A percentile compares a stretch with the other conserved stretches of the same genome.
These are phyloP conservation scores for Vanrija pseudolonga DNA, from an alignment of 1,284 basidiomycete species.

Conservation along the genomic window DNA sequence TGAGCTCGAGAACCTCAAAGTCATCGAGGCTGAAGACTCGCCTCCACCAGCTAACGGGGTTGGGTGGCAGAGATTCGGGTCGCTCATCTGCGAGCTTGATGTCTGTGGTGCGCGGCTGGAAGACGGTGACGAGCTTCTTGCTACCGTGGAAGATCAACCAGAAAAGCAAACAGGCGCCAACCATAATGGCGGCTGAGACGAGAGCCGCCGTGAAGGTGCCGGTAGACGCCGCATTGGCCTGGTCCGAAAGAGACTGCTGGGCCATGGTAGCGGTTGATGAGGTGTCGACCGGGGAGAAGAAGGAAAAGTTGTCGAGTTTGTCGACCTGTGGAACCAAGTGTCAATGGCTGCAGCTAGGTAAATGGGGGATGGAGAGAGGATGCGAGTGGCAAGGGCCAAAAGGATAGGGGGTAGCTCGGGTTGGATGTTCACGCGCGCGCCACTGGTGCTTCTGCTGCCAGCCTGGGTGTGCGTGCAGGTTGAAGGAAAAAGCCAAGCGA, in stretches of 20 bases:
- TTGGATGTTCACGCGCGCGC: not conserved
- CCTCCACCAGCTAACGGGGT: slow-evolving; percentile 35
- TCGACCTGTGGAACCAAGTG: too few relatives aligned
- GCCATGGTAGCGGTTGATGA: not conserved
- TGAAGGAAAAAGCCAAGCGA: not conserved
- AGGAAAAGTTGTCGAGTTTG: not conserved
- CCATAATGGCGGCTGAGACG: slow-evolving; percentile 38
- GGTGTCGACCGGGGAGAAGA: not conserved
- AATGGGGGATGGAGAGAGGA: too few relatives aligned
- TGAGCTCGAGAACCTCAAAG: slow-evolving; percentile 53
- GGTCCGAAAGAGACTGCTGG: not conserved
- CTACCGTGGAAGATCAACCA: slow-evolving; percentile 37
- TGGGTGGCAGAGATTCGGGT: slow-evolving; percentile 20
- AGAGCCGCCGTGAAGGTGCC: slow-evolving; percentile 45
- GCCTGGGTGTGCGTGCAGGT: too few relatives aligned
- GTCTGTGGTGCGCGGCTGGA: slow-evolving; percentile 32
- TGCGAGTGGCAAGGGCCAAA: not conserved
- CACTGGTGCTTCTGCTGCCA: too few relatives aligned
- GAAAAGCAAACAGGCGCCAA: slow-evolving; percentile 33
- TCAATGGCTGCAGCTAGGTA: too few relatives aligned
- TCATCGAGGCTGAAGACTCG: slow-evolving; percentile 37
- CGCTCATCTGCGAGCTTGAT: slow-evolving; percentile 39
- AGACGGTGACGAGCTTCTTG: slow-evolving; percentile 35
- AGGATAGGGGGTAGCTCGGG: not conserved
- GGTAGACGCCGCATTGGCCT: slow-evolving; percentile 22